Evolutionary conservation across 345 rosid genomes (phyloP).

Genomic region (Arabis hirsuta): DNA sequence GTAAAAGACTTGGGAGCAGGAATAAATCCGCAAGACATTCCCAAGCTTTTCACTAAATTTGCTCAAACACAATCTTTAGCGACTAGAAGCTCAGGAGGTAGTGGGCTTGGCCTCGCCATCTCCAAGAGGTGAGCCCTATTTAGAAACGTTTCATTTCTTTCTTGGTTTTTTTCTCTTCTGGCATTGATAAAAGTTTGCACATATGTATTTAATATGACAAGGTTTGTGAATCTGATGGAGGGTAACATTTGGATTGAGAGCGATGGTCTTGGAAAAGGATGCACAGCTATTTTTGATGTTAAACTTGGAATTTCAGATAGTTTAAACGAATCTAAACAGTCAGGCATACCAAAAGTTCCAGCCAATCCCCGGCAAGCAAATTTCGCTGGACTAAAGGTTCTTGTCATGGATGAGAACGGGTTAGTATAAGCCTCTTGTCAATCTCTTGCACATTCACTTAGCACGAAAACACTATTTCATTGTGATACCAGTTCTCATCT

Average conservation of each 20-base stretch:
- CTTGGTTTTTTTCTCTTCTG: conserved; percentile 2
- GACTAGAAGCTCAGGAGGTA: conserved; percentile 74
- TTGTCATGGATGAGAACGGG: conserved; percentile 94
- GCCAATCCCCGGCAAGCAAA: conserved; percentile 54
- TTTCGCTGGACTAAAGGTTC: conserved; percentile 89
- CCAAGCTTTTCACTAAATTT: conserved; percentile 87
- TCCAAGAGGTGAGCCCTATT: conserved; percentile 73
- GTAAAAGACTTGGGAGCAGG: conserved; percentile 94
- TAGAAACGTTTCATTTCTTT: not conserved
- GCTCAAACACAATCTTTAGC: conserved; percentile 74
- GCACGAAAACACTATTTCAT: too few relatives aligned
- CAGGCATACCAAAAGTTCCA: conserved; percentile 48
- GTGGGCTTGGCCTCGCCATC: conserved; percentile 98
- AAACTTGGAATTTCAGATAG: conserved; percentile 69
- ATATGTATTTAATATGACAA: conserved; percentile 42
- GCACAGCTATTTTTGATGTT: conserved; percentile 76
- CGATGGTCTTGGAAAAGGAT: conserved; percentile 95
- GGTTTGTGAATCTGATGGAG: conserved; percentile 97
- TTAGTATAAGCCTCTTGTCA: conserved; percentile 46
- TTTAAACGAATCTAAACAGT: conserved; percentile 58
- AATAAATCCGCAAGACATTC: conserved; percentile 84
- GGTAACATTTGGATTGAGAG: conserved; percentile 98
- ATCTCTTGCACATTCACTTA: conserved; percentile 14
- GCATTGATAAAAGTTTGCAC: conserved; percentile 17
- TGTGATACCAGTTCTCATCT: too few relatives aligned